A percentile compares a stretch with the other conserved stretches of the same genome.
Conservation (phyloP, 805 yeast genomes). For the Jamesozyma lodderae region DNA sequence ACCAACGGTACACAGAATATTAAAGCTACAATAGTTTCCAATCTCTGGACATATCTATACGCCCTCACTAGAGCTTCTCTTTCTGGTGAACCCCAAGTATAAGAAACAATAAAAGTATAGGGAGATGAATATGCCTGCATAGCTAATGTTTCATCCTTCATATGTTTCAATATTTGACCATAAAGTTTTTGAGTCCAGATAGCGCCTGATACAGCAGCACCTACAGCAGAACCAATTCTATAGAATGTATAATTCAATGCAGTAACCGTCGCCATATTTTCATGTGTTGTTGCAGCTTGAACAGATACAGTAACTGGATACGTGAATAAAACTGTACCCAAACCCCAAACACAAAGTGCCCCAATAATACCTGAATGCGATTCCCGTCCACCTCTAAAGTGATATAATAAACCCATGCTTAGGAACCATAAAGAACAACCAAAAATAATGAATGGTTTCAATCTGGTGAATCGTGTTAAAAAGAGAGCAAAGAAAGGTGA, state of each 20-base stretch:
- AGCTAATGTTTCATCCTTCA: slow-evolving; percentile 37
- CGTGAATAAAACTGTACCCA: slow-evolving; percentile 64
- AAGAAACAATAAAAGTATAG: slow-evolving; percentile 36
- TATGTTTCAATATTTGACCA: slow-evolving; percentile 30
- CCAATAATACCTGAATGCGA: slow-evolving; percentile 54
- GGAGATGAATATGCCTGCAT: slow-evolving; percentile 45
- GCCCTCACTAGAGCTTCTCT: slow-evolving; percentile 49
- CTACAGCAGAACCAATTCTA: slow-evolving; percentile 56
- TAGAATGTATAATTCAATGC: slow-evolving; percentile 52
- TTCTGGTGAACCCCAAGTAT: slow-evolving; percentile 56
- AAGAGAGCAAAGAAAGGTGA: slow-evolving; percentile 51
- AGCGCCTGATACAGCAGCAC: slow-evolving; percentile 59
- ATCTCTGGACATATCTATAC: slow-evolving; percentile 50
- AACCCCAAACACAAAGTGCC: slow-evolving; percentile 54
- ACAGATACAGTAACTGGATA: slow-evolving; percentile 55
- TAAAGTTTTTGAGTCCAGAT: slow-evolving; percentile 60
- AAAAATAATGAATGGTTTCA: slow-evolving; percentile 50
- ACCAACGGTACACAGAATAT: slow-evolving; percentile 23
- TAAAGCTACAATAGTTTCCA: slow-evolving; percentile 40
- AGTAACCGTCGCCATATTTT: slow-evolving; percentile 57
- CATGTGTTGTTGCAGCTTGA: slow-evolving; percentile 53
- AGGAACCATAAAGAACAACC: slow-evolving; percentile 54
- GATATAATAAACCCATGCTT: slow-evolving; percentile 50
- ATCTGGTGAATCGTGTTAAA: slow-evolving; percentile 39
- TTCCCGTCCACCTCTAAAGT: slow-evolving; percentile 43